Base-by-base conservation (phyloP, 1,284 basidiomycete species). In the Apiotrichum sp. region DNA sequence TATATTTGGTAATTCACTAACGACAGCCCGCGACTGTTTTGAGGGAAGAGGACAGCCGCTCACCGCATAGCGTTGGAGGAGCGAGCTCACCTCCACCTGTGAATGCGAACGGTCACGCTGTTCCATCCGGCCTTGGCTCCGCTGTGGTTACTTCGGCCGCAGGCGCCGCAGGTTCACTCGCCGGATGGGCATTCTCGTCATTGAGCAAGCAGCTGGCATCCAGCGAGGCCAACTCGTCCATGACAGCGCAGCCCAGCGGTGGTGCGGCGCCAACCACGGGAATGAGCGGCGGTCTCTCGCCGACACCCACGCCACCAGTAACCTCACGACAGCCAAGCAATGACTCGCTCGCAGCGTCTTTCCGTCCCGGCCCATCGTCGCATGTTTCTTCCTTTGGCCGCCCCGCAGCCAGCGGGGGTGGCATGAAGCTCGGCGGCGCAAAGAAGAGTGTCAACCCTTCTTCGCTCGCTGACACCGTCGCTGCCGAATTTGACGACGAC, bases 161-260 rank as follows among this genome's bases (percentile, higher is more conserved):
- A 0, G 92, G 90, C 0, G 91, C 91, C 1, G 93, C 93, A 14
- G 87, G 89, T 11, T 87, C 86, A 13, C 78, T 97, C 6, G 93
- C 93, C 9, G 89, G 91, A 6, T 96, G 93, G 93, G 93, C 93
- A 0, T 90, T 95, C 57, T 87, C 89, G 4, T 90, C 88, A 0
- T 69, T 96, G 1, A 84, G 86, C 36, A 89, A 85, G 75, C 88
- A 89, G 84, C 81, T 91, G 47, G 82, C 83, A 6, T 78, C 84
- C 40, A 78, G 83, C 4, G 90, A 93, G 64, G 73, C 88, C 56
- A 85, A 89, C 69, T 85, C 81, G 45, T 80, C 80, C 2, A 86
- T 88, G 65, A 70, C 72, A 67, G 78, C 44, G 22, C 63, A 67
- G 14, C 53, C 71, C 13, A 36, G 14, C n/a, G 14, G 13, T 7